Percentiles rank a stretch among this genome's conserved stretches.
Conservation (phyloP, 768 basidiomycete species). For the Russula earlei region DNA sequence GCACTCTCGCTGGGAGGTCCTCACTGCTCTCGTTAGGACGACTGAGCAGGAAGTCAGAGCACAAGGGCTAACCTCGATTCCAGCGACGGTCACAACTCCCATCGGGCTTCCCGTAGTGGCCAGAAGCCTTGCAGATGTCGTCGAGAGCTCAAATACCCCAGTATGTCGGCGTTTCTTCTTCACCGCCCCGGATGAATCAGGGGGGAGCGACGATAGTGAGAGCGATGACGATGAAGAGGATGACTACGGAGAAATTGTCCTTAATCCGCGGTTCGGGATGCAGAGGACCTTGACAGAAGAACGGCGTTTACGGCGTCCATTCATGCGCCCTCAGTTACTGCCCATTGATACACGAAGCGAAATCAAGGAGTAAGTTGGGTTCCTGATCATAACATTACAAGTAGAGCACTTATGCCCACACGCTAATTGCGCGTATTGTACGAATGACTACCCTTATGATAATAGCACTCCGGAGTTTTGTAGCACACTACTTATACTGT, state of each 20-base stretch:
- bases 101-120: conserved; percentile 14
- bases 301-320: background rate
- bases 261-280: conserved; percentile 14
- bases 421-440: background rate
- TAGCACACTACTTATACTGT: conserved; percentile 15
- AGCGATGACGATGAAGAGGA: conserved; percentile 17
- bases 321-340: background rate
- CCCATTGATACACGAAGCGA: background rate
- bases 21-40: conserved; percentile 17
- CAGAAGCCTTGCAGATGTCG: conserved; percentile 5
- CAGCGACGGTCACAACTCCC: conserved; percentile 8
- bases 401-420: background rate
- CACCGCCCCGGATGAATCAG: background rate
- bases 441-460: background rate
- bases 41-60: conserved; percentile 7
- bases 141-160: background rate
- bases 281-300: background rate
- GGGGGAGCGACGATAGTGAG: background rate
- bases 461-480: conserved; percentile 1
- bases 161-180: conserved; percentile 7
- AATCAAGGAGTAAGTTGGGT: background rate
- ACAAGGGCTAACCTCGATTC: background rate
- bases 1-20: conserved; percentile 21
- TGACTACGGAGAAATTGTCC: conserved; percentile 18
- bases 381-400: background rate